Evolutionary conservation across 1,284 basidiomycete species (phyloP).

Genomic region (Vanrija sp.): DNA sequence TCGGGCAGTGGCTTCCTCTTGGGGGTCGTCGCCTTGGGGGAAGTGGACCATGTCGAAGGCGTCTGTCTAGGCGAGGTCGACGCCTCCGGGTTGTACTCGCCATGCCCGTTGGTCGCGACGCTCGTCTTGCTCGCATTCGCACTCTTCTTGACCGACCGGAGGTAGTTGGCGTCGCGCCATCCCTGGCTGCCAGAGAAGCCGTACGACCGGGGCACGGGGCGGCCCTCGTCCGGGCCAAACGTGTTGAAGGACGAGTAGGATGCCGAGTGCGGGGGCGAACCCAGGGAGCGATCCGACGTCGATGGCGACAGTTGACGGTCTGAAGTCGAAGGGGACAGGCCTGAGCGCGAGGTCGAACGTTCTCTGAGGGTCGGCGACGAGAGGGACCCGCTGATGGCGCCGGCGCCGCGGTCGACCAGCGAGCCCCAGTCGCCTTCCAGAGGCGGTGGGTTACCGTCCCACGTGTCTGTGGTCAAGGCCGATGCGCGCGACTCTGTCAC

Average conservation of each 20-base stretch:
- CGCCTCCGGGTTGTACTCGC: too few species aligned
- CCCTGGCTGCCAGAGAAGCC: conserved; percentile 36
- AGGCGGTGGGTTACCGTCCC: conserved; percentile 34
- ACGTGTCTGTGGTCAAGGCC: conserved; percentile 13
- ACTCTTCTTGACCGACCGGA: conserved; percentile 30
- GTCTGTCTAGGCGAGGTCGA: too few species aligned
- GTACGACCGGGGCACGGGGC: conserved; percentile 24
- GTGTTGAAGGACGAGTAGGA: conserved; percentile 33
- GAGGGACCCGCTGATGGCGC: background rate
- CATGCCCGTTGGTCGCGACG: background rate
- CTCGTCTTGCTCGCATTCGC: background rate
- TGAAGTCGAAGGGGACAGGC: background rate
- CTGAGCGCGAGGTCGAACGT: background rate
- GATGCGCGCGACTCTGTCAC: background rate
- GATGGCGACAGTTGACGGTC: conserved; percentile 5
- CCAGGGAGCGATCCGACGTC: background rate
- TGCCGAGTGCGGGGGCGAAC: conserved; percentile 25
- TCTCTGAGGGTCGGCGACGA: background rate
- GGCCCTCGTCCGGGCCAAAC: conserved; percentile 17
- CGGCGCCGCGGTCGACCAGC: background rate
- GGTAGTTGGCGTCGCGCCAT: conserved; percentile 39
- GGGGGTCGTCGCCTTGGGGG: too few species aligned
- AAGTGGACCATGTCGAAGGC: too few species aligned
- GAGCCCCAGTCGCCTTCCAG: conserved; percentile 11
- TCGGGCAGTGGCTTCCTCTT: too few species aligned